Evolutionary conservation across 2,329 filamentous ascomycete species (phyloP).

Genomic region (Zopfia rhizophila): DNA sequence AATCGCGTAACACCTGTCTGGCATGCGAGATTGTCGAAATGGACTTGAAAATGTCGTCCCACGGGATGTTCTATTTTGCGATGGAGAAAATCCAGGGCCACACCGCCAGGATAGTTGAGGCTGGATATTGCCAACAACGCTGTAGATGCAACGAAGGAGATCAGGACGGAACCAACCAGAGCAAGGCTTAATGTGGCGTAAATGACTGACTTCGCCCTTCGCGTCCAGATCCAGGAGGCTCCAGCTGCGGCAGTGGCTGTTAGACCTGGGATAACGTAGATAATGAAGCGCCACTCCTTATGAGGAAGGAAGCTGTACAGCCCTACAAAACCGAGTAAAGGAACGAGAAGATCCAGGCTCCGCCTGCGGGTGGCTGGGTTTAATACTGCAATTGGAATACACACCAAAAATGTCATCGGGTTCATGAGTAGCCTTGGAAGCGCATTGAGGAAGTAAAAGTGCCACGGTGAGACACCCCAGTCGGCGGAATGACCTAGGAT

Average conservation of each 20-base stretch:
- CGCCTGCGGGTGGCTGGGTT: conserved; percentile 56
- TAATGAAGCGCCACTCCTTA: conserved; percentile 95
- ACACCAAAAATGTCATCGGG: conserved; percentile 69
- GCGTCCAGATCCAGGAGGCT: conserved; percentile 71
- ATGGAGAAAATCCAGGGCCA: conserved; percentile 70
- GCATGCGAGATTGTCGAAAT: conserved; percentile 70
- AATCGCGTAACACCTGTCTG: conserved; percentile 73
- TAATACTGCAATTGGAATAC: conserved; percentile 62
- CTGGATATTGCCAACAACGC: conserved; percentile 81
- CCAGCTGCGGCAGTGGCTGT: conserved; percentile 81
- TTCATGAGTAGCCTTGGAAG: conserved; percentile 87
- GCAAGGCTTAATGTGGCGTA: conserved; percentile 66
- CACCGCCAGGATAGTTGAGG: conserved; percentile 92
- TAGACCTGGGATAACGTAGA: conserved; percentile 84
- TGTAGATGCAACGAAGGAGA: conserved; percentile 69
- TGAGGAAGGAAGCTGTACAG: conserved; percentile 91
- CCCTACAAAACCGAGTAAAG: conserved; percentile 76
- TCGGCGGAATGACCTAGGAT: conserved; percentile 81
- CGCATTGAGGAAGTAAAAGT: conserved; percentile 85
- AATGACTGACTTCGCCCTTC: conserved; percentile 69
- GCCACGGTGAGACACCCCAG: conserved; percentile 88
- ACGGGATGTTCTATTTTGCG: conserved; percentile 25
- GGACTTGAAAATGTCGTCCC: conserved; percentile 50
- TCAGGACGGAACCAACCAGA: conserved; percentile 69
- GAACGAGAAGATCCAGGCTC: conserved; percentile 67